phyloP scores from a whole-genome alignment of 1,284 basidiomycete genomes.

The Leccinum huronense region DNA sequence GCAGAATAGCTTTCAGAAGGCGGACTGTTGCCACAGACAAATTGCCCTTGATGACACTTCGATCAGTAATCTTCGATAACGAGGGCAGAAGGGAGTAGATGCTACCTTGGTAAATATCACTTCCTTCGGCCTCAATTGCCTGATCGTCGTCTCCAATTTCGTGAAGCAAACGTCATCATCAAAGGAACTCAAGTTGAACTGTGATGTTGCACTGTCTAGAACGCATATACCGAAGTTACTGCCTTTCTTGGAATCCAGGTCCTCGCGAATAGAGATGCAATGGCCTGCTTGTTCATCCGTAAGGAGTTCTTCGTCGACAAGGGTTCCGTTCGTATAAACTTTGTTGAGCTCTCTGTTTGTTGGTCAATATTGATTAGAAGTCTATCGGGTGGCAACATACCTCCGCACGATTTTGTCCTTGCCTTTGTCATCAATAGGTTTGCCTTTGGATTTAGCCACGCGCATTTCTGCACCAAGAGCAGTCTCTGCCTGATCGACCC shows the following conservation, averaged over 20 bases:
- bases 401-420: constrained; percentile 82
- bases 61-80: constrained; percentile 5
- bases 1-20: constrained; percentile 76
- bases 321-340: constrained; percentile 96
- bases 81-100: constrained; percentile 5
- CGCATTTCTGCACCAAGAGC: constrained; percentile 83
- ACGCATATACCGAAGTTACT: constrained; percentile 87
- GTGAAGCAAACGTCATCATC: constrained; percentile 93
- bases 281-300: constrained; percentile 95
- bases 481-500: constrained; percentile 97
- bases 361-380: constrained; percentile 7
- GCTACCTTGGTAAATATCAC: constrained; percentile 86
- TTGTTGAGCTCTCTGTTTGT: constrained; percentile 81
- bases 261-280: constrained; percentile 87
- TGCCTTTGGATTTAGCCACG: constrained; percentile 68
- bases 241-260: constrained; percentile 43
- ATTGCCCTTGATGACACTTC: constrained; percentile 57
- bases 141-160: constrained; percentile 89
- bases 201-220: constrained; percentile 94
- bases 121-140: constrained; percentile 93
- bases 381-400: constrained; percentile 34
- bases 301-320: constrained; percentile 88
- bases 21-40: constrained; percentile 80
- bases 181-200: constrained; percentile 91
- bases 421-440: constrained; percentile 45